Evolutionary conservation across 2,329 filamentous ascomycete species (phyloP).

Genomic region (Aspergillus versicolor): DNA sequence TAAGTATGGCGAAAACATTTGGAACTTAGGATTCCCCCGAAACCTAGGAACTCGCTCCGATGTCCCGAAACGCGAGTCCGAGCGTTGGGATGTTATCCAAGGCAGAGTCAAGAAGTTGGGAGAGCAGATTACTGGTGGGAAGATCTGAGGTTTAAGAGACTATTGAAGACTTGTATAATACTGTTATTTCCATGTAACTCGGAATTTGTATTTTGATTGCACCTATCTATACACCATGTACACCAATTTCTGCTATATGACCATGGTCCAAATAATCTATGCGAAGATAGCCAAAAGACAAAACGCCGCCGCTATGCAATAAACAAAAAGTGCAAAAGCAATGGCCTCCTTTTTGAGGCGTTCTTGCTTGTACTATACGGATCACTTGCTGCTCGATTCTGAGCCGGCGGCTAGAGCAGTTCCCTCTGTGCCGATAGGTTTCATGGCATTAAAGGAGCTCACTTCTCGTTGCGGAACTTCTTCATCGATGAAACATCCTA

Average conservation of each 20-base stretch:
- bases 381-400: not conserved
- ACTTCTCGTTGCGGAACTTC: constrained; percentile 51
- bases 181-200: constrained; percentile 10
- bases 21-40: constrained; percentile 51
- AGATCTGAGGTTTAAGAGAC: constrained; percentile 51
- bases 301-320: constrained; percentile 19
- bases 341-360: not conserved
- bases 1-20: constrained; percentile 48
- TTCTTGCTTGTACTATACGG: not conserved
- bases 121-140: constrained; percentile 67
- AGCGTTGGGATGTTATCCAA: constrained; percentile 48
- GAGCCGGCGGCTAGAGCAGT: constrained; percentile 29
- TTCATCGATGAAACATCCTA: constrained; percentile 84
- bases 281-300: not conserved
- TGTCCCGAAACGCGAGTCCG: constrained; percentile 31
- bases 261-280: not conserved
- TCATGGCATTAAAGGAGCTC: constrained; percentile 18
- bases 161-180: constrained; percentile 24
- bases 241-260: constrained; percentile 9
- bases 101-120: constrained; percentile 63
- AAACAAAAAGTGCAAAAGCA: not conserved
- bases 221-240: constrained; percentile 15
- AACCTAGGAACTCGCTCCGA: constrained; percentile 34
- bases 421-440: constrained; percentile 27
- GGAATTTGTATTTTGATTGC: constrained; percentile 6